Conservation (phyloP, 345 rosid genomes). For the Gossypium stocksii region DNA sequence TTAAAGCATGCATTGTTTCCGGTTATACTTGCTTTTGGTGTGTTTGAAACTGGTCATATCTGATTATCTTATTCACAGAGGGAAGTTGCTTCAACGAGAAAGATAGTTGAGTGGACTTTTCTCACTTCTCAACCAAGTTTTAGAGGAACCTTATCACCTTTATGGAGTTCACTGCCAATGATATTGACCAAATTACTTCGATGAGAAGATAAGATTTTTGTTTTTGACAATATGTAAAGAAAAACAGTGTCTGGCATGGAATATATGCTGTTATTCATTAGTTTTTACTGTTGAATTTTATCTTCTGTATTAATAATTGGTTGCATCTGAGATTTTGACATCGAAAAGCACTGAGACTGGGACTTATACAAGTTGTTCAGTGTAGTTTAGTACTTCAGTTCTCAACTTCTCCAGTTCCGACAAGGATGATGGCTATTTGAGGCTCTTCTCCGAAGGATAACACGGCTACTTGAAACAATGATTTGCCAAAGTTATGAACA, state of each 20-base stretch:
- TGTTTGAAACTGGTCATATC: neutral
- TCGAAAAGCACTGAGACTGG: neutral
- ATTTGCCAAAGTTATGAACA: conserved; percentile 3
- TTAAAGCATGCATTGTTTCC: neutral
- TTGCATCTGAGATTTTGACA: neutral
- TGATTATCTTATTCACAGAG: neutral
- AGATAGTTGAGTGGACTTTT: neutral
- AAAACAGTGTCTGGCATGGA: neutral
- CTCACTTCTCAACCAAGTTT: neutral
- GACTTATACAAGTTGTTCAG: neutral
- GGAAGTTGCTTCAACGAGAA: neutral
- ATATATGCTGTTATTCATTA: neutral
- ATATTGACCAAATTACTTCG: neutral
- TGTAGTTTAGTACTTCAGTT: neutral
- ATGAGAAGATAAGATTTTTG: neutral
- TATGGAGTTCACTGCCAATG: neutral
- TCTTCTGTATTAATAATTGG: neutral
- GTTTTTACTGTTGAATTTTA: conserved; percentile 3
- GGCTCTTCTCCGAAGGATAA: neutral
- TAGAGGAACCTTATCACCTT: neutral
- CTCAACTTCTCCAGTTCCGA: neutral
- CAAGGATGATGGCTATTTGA: conserved; percentile 10
- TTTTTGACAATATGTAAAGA: neutral
- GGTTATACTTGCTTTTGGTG: neutral
- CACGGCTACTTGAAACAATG: neutral